These are phyloP conservation scores for Linnemannia zychae DNA, from an alignment of 192 early-diverging fungal genomes.

Conservation along the genomic window DNA sequence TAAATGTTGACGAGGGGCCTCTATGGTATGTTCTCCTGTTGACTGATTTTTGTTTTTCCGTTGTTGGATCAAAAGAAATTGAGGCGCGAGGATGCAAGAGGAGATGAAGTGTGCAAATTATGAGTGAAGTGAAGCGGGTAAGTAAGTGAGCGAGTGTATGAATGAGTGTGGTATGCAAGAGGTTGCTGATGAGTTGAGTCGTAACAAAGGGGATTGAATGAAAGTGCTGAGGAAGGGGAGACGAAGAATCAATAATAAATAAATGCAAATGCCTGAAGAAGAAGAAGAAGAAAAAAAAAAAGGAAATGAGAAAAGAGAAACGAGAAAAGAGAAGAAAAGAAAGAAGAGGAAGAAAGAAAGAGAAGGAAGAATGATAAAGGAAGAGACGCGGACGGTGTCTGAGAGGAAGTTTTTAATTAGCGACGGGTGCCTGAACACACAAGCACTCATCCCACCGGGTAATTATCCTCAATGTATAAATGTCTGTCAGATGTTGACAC, in stretches of 20 bases:
- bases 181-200: background rate
- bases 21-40: background rate
- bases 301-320: background rate
- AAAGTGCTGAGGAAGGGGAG: background rate
- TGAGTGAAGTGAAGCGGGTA: background rate
- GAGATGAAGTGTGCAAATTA: background rate
- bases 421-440: background rate
- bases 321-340: background rate
- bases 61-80: background rate
- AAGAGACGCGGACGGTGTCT: background rate
- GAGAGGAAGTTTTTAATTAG: background rate
- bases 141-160: background rate
- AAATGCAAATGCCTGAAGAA: constrained; percentile 7
- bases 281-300: constrained; percentile 8
- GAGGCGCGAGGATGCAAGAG: background rate
- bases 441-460: background rate
- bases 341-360: background rate
- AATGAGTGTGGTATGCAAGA: background rate
- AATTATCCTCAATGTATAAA: background rate
- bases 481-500: background rate
- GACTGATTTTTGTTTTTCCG: background rate
- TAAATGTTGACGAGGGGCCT: background rate
- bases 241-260: background rate
- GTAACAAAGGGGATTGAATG: background rate
- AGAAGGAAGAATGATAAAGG: background rate